Conservation (phyloP, 139 green algal genomes). For the Pseudopediastrum boryanum region DNA sequence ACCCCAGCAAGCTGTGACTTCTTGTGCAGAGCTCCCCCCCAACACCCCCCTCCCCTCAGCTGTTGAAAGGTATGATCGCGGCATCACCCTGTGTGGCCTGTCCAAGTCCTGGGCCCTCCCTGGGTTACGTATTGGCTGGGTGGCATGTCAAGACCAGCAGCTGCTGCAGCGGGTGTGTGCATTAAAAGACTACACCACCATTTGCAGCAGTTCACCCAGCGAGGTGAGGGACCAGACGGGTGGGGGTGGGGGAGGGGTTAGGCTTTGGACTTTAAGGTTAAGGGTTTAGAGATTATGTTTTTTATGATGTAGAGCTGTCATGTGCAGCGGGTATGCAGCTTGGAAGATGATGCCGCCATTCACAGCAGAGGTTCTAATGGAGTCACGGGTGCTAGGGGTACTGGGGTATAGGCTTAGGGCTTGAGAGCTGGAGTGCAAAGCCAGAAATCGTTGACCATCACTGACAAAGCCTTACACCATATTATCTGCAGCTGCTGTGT, state of each 20-base stretch:
- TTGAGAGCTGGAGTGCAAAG: no score
- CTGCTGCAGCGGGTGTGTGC: slow-evolving; percentile 48
- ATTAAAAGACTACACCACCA: slow-evolving; percentile 87
- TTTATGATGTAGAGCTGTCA: no score
- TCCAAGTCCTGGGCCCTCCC: slow-evolving; percentile 74
- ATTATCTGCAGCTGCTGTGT: background rate
- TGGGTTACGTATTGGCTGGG: slow-evolving; percentile 61
- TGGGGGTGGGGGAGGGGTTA: no score
- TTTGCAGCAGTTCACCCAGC: slow-evolving; percentile 65
- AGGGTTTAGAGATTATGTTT: no score
- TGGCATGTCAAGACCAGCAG: slow-evolving; percentile 30
- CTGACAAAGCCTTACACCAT: background rate
- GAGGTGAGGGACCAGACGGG: no score
- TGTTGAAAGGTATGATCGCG: slow-evolving; percentile 57
- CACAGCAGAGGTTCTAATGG: no score
- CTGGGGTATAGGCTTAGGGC: no score
- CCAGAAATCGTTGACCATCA: background rate
- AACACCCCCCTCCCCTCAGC: slow-evolving; percentile 49
- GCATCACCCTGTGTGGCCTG: slow-evolving; percentile 69
- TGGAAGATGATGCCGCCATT: no score
- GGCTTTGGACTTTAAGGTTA: no score
- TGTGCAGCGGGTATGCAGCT: no score
- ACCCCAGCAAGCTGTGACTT: background rate
- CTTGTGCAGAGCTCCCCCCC: slow-evolving; percentile 51
- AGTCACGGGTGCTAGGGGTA: no score